phyloP scores from a whole-genome alignment of 1,284 basidiomycete genomes.

The Salmacisia buchloeana region DNA sequence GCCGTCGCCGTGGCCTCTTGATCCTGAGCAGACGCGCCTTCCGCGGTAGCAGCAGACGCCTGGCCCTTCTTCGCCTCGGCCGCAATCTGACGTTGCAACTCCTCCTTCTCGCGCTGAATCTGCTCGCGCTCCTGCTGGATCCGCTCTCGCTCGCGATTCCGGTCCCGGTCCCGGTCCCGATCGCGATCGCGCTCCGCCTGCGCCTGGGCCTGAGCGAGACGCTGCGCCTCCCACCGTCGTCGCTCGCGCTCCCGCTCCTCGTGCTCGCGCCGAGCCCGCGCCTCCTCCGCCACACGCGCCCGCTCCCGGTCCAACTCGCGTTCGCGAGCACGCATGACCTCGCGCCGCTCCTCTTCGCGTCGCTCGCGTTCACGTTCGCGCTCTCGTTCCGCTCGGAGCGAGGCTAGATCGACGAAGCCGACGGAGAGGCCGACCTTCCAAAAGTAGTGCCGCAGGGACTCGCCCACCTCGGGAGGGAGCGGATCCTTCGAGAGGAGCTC shows the following conservation, averaged over 20 bases:
- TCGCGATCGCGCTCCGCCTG: constrained; percentile 2
- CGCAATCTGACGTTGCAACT: background rate
- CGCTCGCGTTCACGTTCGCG: background rate
- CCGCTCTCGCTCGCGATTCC: background rate
- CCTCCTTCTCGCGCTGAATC: constrained; percentile 1
- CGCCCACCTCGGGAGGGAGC: constrained; percentile 26
- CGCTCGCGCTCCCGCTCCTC: constrained; percentile 2
- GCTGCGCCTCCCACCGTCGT: constrained; percentile 2
- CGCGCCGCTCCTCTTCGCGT: background rate
- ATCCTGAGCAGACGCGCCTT: no score
- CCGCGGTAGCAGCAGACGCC: no score
- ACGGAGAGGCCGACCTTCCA: constrained; percentile 31
- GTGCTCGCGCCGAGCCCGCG: background rate
- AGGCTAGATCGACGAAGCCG: constrained; percentile 24
- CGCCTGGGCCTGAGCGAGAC: background rate
- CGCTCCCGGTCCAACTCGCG: background rate
- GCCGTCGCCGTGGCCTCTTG: no score
- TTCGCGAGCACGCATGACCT: background rate
- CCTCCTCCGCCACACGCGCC: background rate
- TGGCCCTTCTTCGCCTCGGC: background rate
- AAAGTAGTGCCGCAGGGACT: constrained; percentile 25
- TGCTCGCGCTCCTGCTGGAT: constrained; percentile 3
- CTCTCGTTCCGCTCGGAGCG: background rate
- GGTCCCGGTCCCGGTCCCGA: background rate
- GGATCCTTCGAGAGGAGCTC: constrained; percentile 40